Percentiles rank a stretch among this genome's conserved stretches.
Conservation (phyloP, 139 green algal species). For the Chlorella sorokiniana region DNA sequence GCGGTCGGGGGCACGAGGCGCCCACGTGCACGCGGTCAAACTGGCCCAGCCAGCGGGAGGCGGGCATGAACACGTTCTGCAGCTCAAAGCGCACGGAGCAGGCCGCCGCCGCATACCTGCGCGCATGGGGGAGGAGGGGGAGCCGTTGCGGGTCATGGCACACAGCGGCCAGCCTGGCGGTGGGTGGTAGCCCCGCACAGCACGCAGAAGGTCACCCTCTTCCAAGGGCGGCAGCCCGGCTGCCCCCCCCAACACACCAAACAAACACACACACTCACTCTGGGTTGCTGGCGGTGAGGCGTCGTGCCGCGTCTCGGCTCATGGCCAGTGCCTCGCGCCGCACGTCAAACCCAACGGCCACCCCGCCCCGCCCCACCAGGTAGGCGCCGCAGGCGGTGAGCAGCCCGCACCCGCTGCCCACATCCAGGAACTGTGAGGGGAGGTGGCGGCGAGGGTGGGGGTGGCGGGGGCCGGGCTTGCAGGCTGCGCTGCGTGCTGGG, state of each 20-base stretch:
- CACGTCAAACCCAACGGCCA: conserved; percentile 59
- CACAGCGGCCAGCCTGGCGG: no score
- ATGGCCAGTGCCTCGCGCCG: conserved; percentile 41
- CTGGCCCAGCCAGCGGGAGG: conserved; percentile 32
- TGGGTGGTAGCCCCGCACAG: no score
- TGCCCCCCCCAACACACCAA: no score
- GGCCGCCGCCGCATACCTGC: conserved; percentile 48
- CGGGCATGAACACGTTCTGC: conserved; percentile 67
- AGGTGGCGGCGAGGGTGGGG: not conserved
- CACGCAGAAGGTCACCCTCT: no score
- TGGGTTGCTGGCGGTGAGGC: conserved; percentile 20
- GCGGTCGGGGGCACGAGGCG: conserved; percentile 52
- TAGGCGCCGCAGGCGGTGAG: conserved; percentile 57
- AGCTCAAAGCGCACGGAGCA: conserved; percentile 37
- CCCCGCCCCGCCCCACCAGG: conserved; percentile 44
- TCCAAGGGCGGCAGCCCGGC: no score
- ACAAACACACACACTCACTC: conserved; percentile 34
- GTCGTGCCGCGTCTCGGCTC: conserved; percentile 27
- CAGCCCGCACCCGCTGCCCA: conserved; percentile 69
- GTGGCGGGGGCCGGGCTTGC: not conserved
- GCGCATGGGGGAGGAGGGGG: not conserved
- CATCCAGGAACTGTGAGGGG: conserved; percentile 56
- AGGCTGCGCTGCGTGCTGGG: no score
- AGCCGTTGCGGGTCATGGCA: no score
- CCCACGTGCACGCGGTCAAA: conserved; percentile 72